These are phyloP conservation scores for Annulohypoxylon truncatum DNA, from an alignment of 2,329 filamentous ascomycete genomes.

Conservation along the genomic window DNA sequence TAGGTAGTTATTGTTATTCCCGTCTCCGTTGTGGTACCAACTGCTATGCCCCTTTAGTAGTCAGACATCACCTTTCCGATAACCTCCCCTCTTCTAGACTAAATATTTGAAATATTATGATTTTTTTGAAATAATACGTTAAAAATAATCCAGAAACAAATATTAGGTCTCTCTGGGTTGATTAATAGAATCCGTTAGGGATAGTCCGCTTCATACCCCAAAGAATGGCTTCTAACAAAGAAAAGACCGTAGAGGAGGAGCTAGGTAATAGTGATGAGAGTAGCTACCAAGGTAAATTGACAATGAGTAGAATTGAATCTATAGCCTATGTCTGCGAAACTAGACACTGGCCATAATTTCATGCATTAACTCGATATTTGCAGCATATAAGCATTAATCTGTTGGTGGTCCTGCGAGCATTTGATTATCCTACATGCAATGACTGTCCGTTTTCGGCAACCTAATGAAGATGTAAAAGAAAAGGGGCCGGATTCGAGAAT, in stretches of 20 bases:
- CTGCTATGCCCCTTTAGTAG: not conserved
- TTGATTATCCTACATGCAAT: not conserved
- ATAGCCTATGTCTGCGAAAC: not conserved
- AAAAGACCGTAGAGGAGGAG: not conserved
- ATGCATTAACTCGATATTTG: not conserved
- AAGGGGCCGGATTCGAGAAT: constrained; percentile 10
- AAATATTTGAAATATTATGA: not conserved
- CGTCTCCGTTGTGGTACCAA: not conserved
- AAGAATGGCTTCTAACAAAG: not conserved
- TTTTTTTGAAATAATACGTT: too few species aligned
- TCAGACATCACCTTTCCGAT: not conserved
- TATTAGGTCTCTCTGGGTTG: too few species aligned
- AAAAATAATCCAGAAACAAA: too few species aligned
- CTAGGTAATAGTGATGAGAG: not conserved
- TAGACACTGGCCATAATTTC: not conserved
- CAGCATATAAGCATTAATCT: not conserved
- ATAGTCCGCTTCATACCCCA: too few species aligned
- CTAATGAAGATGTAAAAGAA: not conserved
- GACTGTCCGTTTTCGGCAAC: constrained; percentile 11
- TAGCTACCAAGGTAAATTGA: not conserved
- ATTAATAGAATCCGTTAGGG: too few species aligned
- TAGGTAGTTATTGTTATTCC: too few species aligned
- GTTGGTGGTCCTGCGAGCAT: not conserved
- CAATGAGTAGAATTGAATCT: not conserved
- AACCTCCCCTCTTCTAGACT: not conserved